phyloP scores from a whole-genome alignment of 768 basidiomycete species.

The Hypholoma sublateritium region DNA sequence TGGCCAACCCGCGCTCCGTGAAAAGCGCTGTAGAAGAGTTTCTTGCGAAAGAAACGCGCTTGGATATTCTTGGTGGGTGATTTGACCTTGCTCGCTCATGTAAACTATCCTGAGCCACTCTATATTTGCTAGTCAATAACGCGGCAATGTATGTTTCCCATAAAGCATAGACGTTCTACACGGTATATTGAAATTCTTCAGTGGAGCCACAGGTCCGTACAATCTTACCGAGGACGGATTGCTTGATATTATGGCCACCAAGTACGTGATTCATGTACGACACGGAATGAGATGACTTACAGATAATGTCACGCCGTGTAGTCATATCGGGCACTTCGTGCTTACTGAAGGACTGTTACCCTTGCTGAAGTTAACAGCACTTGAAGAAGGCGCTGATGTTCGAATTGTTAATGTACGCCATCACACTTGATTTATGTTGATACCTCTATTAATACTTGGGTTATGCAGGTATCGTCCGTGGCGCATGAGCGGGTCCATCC shows the following conservation, averaged over 20 bases:
- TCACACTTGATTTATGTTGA: no score
- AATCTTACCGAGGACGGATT: conserved; percentile 13
- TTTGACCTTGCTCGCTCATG: neutral
- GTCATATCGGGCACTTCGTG: conserved; percentile 31
- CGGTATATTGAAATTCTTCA: neutral
- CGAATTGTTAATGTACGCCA: conserved; percentile 25
- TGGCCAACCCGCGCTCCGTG: conserved; percentile 34
- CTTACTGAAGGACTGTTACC: conserved; percentile 22
- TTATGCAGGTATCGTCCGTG: conserved; percentile 6
- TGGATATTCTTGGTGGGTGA: conserved; percentile 42
- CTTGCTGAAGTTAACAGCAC: conserved; percentile 17
- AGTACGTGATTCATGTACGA: conserved; percentile 4
- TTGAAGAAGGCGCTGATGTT: conserved; percentile 17
- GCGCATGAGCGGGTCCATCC: conserved; percentile 2
- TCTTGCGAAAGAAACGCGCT: conserved; percentile 35
- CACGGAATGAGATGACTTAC: neutral
- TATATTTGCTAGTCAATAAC: conserved; percentile 19
- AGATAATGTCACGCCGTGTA: neutral
- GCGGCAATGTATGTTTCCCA: conserved; percentile 15
- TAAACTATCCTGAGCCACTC: neutral
- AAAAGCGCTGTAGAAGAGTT: conserved; percentile 36
- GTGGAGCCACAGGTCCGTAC: conserved; percentile 13
- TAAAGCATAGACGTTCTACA: neutral
- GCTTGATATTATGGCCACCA: conserved; percentile 15
- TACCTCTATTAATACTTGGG: no score